phyloP scores from a whole-genome alignment of 106 monocot species.

The Allium fistulosum region DNA sequence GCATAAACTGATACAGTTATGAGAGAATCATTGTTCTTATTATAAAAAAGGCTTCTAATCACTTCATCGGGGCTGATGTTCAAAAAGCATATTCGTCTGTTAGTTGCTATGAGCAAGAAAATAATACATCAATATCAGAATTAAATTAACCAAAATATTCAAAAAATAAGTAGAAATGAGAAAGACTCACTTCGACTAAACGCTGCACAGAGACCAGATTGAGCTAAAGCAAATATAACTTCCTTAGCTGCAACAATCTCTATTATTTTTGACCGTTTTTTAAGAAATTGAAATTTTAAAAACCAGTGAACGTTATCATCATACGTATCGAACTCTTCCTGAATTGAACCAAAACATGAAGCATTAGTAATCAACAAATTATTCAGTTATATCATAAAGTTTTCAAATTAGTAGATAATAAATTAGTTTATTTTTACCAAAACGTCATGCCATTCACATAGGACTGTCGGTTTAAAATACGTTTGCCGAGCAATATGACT shows the following conservation, averaged over 20 bases:
- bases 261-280: conserved; percentile 78
- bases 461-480: too few species aligned
- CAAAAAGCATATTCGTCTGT: conserved; percentile 78
- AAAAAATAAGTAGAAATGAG: neutral
- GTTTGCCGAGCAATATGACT: too few species aligned
- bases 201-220: conserved; percentile 79
- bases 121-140: conserved; percentile 3
- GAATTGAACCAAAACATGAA: conserved; percentile 11
- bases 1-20: conserved; percentile 95
- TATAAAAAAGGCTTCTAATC: conserved; percentile 85
- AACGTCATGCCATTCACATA: too few species aligned
- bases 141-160: neutral
- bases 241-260: conserved; percentile 90
- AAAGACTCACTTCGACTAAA: conserved; percentile 57
- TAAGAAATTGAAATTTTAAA: conserved; percentile 62
- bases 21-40: conserved; percentile 88
- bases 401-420: too few species aligned
- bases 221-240: conserved; percentile 75
- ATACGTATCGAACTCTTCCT: conserved; percentile 92
- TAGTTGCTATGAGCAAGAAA: conserved; percentile 55
- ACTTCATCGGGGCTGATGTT: conserved; percentile 89
- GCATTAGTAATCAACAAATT: neutral
- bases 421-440: too few species aligned
- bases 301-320: conserved; percentile 78
- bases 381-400: neutral